phyloP scores from a whole-genome alignment of 106 monocot species.

The Narthecium ossifragum region DNA sequence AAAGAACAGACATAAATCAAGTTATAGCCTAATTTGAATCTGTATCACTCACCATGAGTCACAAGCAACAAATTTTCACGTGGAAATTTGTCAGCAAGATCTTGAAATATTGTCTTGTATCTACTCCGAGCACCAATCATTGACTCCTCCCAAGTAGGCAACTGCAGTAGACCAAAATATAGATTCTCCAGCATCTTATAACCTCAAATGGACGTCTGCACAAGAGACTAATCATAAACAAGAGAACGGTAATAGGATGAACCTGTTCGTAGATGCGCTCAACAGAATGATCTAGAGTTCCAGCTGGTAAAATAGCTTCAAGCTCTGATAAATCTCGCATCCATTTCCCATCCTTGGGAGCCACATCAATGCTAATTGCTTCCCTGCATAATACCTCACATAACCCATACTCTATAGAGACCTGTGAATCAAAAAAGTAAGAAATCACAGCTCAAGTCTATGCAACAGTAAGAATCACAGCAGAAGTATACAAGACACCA shows the following conservation, averaged over 20 bases:
- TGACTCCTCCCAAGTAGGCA: slow-evolving; percentile 44
- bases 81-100: slow-evolving; percentile 61
- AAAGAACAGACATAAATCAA: no score
- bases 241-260: not conserved
- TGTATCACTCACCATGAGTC: slow-evolving; percentile 41
- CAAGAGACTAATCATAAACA: not conserved
- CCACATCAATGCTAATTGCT: slow-evolving; percentile 23
- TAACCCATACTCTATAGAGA: slow-evolving; percentile 80
- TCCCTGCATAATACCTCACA: slow-evolving; percentile 50
- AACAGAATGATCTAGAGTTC: slow-evolving; percentile 61
- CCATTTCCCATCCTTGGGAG: slow-evolving; percentile 55
- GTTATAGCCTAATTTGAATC: no score
- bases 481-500: no score
- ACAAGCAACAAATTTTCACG: slow-evolving; percentile 51
- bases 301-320: slow-evolving; percentile 46
- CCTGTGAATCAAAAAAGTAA: slow-evolving; percentile 29
- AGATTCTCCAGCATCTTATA: not conserved
- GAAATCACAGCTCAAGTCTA: not conserved
- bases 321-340: slow-evolving; percentile 61
- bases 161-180: slow-evolving; percentile 9
- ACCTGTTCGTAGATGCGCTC: slow-evolving; percentile 45
- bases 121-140: slow-evolving; percentile 34
- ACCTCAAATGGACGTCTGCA: not conserved
- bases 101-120: slow-evolving; percentile 34
- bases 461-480: no score